phyloP scores from a whole-genome alignment of 495 filamentous ascomycete genomes.

The Penicillium maclennaniae region DNA sequence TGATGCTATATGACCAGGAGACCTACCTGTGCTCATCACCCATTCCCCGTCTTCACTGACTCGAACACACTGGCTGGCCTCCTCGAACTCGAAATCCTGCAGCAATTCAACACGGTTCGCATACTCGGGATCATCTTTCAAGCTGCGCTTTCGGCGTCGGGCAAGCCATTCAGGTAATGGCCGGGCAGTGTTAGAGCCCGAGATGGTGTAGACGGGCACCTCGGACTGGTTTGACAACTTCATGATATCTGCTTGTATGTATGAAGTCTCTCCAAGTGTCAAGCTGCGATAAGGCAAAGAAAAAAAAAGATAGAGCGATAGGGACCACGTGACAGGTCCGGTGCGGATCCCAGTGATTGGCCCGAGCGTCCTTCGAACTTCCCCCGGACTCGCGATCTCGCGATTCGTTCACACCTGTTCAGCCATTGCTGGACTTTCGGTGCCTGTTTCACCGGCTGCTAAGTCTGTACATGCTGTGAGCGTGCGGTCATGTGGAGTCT shows the following conservation, averaged over 20 bases:
- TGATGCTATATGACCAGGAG: neutral
- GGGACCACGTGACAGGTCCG: conserved; percentile 29
- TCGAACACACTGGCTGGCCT: conserved; percentile 88
- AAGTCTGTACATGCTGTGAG: conserved; percentile 13
- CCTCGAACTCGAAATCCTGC: conserved; percentile 98
- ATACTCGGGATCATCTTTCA: conserved; percentile 91
- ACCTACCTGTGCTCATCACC: conserved; percentile 91
- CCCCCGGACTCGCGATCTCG: conserved; percentile 23
- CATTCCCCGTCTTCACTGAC: conserved; percentile 96
- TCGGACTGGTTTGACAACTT: conserved; percentile 83
- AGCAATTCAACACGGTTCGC: conserved; percentile 90
- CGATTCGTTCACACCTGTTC: conserved; percentile 3
- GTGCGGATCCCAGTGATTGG: conserved; percentile 23
- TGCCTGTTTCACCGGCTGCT: neutral
- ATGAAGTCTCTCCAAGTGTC: neutral
- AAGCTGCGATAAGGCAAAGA: conserved; percentile 14
- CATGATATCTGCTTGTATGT: conserved; percentile 48
- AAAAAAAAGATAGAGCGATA: conserved; percentile 48
- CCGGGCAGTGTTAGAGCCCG: conserved; percentile 83
- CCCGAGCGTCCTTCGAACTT: conserved; percentile 27
- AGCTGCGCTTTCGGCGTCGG: conserved; percentile 82
- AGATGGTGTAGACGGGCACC: conserved; percentile 94
- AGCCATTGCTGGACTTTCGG: neutral
- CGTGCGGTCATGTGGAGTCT: conserved; percentile 6
- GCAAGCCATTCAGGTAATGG: conserved; percentile 95